Evolutionary conservation across 768 basidiomycete species (phyloP), one percentile per base, ranked within the genome.

Genomic region (Hericium rajendrae): DNA sequence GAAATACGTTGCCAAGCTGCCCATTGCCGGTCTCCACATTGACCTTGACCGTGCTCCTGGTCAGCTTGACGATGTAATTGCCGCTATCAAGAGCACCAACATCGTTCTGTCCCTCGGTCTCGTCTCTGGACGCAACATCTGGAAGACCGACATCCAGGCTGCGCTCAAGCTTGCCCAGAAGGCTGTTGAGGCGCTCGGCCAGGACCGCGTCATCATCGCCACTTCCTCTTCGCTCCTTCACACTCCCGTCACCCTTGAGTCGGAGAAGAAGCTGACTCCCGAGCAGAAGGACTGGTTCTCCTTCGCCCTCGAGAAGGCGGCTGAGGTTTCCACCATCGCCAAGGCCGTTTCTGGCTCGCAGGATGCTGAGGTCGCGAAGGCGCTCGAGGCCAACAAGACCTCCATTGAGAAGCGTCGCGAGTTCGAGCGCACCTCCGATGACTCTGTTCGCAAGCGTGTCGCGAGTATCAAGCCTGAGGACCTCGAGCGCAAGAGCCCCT

Each of bases 241-340:
- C 80, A 97, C 89, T 48, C 97, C 97, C 38, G 94, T 99, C 70
- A 94, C 94, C 53, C 83, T 98, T 70, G 85, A 85, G 49, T 87
- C 86, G 32, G 97, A 99, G 80, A 91, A 80, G 64, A 91, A 94
- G 75, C 79, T 99, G 67, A 88, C 90, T 38, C 69, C 78, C 18
- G 82, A 95, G 71, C 89, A 94, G 72, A 89, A 85, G 75, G 93
- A 95, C 69, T 99, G 97, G 95, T 92, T 99, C 77, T 91, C 97
- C 6, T 99, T 98, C 72, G 97, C 97, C 54, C 76, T 89, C 59
- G 95, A 99, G 81, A 99, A 99, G 79, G 90, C 88, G 32, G 74
- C 74, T 48, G 97, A 99, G 73, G 93, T 98, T 67, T 78, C 94
- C 49, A 78, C 78, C 62, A 85, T 98, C 65, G 94, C 95, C 57